A percentile compares a stretch with the other conserved stretches of the same genome.
Evolutionary conservation across 2,329 filamentous ascomycete genomes (phyloP).

Genomic region (Pseudocercospora vitis): DNA sequence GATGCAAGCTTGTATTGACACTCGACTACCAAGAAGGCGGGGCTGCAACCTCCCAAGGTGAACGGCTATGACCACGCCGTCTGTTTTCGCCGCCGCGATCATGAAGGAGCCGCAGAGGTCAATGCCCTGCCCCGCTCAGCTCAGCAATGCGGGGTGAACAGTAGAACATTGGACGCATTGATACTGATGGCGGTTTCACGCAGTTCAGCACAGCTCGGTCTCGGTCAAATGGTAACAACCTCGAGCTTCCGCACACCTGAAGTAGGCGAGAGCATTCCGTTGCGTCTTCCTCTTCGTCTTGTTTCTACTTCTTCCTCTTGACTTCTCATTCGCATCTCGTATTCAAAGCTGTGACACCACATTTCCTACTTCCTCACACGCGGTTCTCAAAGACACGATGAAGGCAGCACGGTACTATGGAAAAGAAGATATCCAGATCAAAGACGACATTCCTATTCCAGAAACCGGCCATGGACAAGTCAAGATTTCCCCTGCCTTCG

Average conservation of each 20-base stretch:
- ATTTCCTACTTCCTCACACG: no score
- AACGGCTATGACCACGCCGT: background rate
- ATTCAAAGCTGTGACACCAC: no score
- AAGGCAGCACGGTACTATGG: constrained; percentile 57
- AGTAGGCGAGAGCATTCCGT: background rate
- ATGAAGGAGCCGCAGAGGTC: background rate
- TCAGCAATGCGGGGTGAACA: constrained; percentile 1
- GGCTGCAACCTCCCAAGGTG: no score
- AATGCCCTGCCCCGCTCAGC: background rate
- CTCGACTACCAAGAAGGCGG: no score
- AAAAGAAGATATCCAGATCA: constrained; percentile 56
- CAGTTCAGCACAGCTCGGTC: constrained; percentile 12
- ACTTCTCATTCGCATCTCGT: no score
- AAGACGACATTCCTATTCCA: constrained; percentile 51
- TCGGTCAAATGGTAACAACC: constrained; percentile 14
- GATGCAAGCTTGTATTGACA: no score
- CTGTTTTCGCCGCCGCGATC: background rate
- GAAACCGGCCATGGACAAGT: constrained; percentile 54
- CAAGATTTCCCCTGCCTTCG: constrained; percentile 45
- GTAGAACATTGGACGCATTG: constrained; percentile 13
- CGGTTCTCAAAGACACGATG: constrained; percentile 43
- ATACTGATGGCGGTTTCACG: constrained; percentile 16
- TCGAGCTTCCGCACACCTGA: background rate
- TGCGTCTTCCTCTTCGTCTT: background rate
- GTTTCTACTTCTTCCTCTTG: background rate